Evolutionary conservation across 2,329 filamentous ascomycete genomes (phyloP), one percentile per base, ranked within the genome.

Genomic region (Sphaceloma murrayae): DNA sequence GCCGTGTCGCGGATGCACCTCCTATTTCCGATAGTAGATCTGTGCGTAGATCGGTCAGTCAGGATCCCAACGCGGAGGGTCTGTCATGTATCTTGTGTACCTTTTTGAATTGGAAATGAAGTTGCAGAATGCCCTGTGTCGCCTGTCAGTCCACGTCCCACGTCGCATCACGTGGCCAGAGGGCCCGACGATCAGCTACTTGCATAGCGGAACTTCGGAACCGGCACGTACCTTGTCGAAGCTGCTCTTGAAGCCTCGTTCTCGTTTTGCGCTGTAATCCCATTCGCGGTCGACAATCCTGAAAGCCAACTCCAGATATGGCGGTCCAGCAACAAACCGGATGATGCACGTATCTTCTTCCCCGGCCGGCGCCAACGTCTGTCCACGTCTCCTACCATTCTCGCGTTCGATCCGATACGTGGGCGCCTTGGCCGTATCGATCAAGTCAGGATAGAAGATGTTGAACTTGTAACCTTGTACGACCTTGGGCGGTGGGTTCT

Each of bases 401-500:
- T 96, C 91, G 30, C 91, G 81, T 58, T 95, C 85, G 53, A 98
- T 96, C 60, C 85, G 85, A 67, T 93, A 98, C 0, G 88, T 96
- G 7, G 91, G 91, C 1, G 91, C 88, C 64, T 88, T 94, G 22
- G 81, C 78, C 66, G 89, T 94, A 68, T 96, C 88, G 56, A 96
- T 86, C 22, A 98, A 77, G 55, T 98, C 91, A 0, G 91, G 91
- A 59, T 98, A 98, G 66, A 98, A 98, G 42, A 98, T 89, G 67
- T 98, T 96, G 73, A 98, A 98, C 62, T 94, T 95, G 72, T 98
- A 98, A 46, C 91, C 91, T 62, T 98, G 91, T 8, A 98, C 91
- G 5, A 98, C 89, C 66, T 94, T 95, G 18, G 91, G 91, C 1
- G 91, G 91, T 2, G 91, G 91, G 57, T 96, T 95, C 60, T 96